A percentile compares a stretch with the other conserved stretches of the same genome.
Evolutionary conservation across 75 land plant genomes (phyloP).

Genomic region (Sequoiadendron giganteum): DNA sequence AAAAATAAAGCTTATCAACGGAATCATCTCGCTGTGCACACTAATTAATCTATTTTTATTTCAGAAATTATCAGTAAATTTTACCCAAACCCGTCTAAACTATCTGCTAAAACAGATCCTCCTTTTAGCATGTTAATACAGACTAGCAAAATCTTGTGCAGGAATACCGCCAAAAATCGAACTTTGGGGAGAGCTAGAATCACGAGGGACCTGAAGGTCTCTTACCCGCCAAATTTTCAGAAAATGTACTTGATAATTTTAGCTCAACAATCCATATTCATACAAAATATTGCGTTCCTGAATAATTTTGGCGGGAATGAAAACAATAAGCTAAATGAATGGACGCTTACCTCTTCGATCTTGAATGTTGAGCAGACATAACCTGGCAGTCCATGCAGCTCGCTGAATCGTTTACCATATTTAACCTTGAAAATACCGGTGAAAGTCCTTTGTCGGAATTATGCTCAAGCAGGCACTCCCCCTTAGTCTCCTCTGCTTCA

Average conservation of each 20-base stretch:
- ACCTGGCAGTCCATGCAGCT: not conserved
- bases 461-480: not conserved
- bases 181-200: not conserved
- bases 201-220: not conserved
- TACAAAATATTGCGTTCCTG: not conserved
- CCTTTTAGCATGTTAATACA: not conserved
- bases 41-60: not conserved
- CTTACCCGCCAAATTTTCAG: not conserved
- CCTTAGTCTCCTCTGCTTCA: not conserved
- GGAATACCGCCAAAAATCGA: not conserved
- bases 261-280: not conserved
- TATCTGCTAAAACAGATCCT: not conserved
- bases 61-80: not conserved
- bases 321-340: not conserved
- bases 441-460: conserved; percentile 4
- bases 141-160: not conserved
- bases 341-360: conserved; percentile 1
- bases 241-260: not conserved
- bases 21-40: not conserved
- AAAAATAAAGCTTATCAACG: too few relatives aligned
- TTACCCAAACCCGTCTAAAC: not conserved
- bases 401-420: not conserved
- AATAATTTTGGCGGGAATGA: not conserved
- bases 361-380: conserved; percentile 1
- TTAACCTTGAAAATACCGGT: not conserved